Percentiles rank a stretch among this genome's conserved stretches.
Conservation (phyloP, 768 basidiomycete genomes). For the Psilocybe subaeruginosa region DNA sequence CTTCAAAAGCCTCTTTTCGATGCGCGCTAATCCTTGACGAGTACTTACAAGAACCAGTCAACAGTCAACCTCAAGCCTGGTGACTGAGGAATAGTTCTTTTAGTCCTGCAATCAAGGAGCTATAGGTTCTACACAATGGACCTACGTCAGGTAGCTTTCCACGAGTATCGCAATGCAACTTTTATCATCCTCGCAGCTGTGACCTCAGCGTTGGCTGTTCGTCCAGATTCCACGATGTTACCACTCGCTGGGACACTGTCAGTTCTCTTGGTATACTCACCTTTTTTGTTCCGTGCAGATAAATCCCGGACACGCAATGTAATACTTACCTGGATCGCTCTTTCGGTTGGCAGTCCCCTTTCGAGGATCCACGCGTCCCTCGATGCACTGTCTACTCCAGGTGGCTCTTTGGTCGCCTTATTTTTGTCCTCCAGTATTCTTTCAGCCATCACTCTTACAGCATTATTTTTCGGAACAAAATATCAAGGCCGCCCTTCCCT, state of each 20-base stretch:
- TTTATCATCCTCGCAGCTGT: slow-evolving; percentile 26
- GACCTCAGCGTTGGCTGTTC: slow-evolving; percentile 23
- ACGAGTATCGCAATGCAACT: slow-evolving; percentile 28
- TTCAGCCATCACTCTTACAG: slow-evolving; percentile 43
- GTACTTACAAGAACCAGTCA: slow-evolving; percentile 19
- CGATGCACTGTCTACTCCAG: slow-evolving; percentile 57
- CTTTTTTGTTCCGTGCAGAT: slow-evolving; percentile 33
- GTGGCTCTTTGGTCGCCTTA: slow-evolving; percentile 51
- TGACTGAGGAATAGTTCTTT: slow-evolving; percentile 17
- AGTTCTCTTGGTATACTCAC: slow-evolving; percentile 38
- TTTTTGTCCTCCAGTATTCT: slow-evolving; percentile 42
- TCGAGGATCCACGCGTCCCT: slow-evolving; percentile 47
- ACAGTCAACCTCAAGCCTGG: slow-evolving; percentile 8
- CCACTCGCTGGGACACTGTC: slow-evolving; percentile 35
- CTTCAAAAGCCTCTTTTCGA: slow-evolving; percentile 1
- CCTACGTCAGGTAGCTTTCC: slow-evolving; percentile 29
- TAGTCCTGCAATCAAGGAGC: slow-evolving; percentile 12
- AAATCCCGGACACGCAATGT: slow-evolving; percentile 19
- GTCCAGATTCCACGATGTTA: slow-evolving; percentile 24
- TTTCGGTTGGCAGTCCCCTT: slow-evolving; percentile 44
- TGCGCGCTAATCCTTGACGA: slow-evolving; percentile 21
- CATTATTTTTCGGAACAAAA: slow-evolving; percentile 42
- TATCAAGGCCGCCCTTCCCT: slow-evolving; percentile 28
- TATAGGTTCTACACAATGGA: slow-evolving; percentile 20
- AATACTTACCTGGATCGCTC: slow-evolving; percentile 34